Percentiles rank a stretch among this genome's conserved stretches.
Conservation (phyloP, 1,284 basidiomycete species). For the Malassezia vespertilionis region DNA sequence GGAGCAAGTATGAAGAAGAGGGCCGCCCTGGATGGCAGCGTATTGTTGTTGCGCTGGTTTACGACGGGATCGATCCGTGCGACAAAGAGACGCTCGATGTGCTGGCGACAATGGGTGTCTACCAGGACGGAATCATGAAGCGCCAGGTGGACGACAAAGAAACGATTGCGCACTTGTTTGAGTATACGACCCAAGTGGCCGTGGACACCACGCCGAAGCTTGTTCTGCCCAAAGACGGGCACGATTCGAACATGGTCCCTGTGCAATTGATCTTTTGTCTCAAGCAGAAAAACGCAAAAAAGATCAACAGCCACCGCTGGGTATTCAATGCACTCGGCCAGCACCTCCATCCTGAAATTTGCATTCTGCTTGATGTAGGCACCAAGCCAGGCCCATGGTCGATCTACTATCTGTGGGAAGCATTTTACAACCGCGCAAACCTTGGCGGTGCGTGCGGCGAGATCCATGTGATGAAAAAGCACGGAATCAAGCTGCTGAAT, state of each 20-base stretch:
- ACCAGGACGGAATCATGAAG: slow-evolving; percentile 75
- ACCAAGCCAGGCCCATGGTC: slow-evolving; percentile 45
- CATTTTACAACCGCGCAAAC: slow-evolving; percentile 45
- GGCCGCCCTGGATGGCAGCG: slow-evolving; percentile 68
- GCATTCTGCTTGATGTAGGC: slow-evolving; percentile 44
- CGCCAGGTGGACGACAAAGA: slow-evolving; percentile 78
- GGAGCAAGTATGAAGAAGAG: slow-evolving; percentile 58
- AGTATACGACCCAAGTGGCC: slow-evolving; percentile 55
- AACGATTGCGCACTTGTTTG: slow-evolving; percentile 72
- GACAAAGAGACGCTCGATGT: slow-evolving; percentile 58
- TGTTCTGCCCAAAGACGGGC: slow-evolving; percentile 67
- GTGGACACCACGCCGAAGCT: slow-evolving; percentile 78
- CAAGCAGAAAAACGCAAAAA: slow-evolving; percentile 87
- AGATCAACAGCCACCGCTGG: slow-evolving; percentile 61
- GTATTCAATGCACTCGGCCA: slow-evolving; percentile 89
- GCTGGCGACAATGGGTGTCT: slow-evolving; percentile 50
- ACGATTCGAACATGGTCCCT: slow-evolving; percentile 69
- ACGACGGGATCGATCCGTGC: slow-evolving; percentile 89
- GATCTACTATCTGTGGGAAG: slow-evolving; percentile 46
- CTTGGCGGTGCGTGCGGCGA: slow-evolving; percentile 46
- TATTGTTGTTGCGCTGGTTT: slow-evolving; percentile 72
- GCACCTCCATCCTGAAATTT: slow-evolving; percentile 50
- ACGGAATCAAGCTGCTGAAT: slow-evolving; percentile 44
- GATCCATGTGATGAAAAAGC: slow-evolving; percentile 45
- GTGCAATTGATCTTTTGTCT: slow-evolving; percentile 90